Conservation (phyloP, 192 early-diverging fungal genomes). For the Hyaloraphidium curvatum region DNA sequence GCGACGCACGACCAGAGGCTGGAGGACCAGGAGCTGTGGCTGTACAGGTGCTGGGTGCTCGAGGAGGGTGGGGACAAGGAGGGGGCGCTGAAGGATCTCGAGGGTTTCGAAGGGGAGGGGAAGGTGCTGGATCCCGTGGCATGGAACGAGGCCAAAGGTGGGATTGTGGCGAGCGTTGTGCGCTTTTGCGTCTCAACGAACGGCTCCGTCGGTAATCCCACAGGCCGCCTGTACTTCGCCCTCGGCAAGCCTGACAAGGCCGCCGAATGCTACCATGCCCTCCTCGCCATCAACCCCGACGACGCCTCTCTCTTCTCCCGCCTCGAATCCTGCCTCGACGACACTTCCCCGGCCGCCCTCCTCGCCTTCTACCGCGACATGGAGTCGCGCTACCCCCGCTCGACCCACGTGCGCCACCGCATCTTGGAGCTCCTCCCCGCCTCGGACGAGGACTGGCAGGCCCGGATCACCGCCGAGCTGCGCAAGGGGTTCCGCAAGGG, state of each 20-base stretch:
- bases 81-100: conserved; percentile 55
- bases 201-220: not conserved
- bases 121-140: conserved; percentile 52
- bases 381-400: no score
- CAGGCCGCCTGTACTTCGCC: no score
- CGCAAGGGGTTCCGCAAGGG: conserved; percentile 67
- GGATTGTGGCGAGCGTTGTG: not conserved
- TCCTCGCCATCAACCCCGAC: not conserved
- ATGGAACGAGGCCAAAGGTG: conserved; percentile 42
- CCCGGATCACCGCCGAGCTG: no score
- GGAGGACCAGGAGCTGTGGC: conserved; percentile 61
- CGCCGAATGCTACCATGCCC: not conserved
- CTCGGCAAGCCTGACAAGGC: no score
- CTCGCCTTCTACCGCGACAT: no score
- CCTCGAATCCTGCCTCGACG: no score
- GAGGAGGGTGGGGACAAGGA: conserved; percentile 66
- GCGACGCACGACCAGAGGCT: conserved; percentile 22
- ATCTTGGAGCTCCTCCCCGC: no score
- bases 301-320: no score
- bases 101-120: conserved; percentile 37
- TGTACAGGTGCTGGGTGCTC: conserved; percentile 73
- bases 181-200: no score
- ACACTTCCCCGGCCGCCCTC: no score
- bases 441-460: no score
- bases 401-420: no score